Percentiles rank a stretch among this genome's conserved stretches.
These are phyloP conservation scores for Cladosporium sphaerospermum DNA, from an alignment of 2,329 filamentous ascomycete species.

Conservation along the genomic window DNA sequence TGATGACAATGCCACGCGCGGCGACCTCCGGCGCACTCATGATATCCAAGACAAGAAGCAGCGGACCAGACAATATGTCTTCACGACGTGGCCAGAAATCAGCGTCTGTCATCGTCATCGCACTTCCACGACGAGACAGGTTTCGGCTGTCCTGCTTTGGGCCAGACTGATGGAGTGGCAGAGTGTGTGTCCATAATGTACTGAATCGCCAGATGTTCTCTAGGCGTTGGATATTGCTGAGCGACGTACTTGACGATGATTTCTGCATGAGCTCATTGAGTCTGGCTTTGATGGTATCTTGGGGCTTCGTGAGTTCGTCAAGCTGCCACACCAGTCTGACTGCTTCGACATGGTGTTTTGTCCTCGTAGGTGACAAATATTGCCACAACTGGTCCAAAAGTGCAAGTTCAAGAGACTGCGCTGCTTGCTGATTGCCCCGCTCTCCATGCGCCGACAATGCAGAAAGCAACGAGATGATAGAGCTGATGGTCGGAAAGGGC, in stretches of 20 bases:
- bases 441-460: neutral
- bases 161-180: constrained; percentile 27
- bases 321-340: constrained; percentile 81
- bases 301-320: constrained; percentile 42
- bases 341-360: constrained; percentile 92
- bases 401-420: neutral
- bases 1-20: constrained; percentile 67
- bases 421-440: neutral
- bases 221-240: neutral
- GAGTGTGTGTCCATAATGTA: constrained; percentile 74
- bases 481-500: neutral
- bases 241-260: neutral
- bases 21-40: constrained; percentile 67
- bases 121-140: constrained; percentile 8
- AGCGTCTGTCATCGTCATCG: constrained; percentile 39
- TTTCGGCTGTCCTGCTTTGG: constrained; percentile 15
- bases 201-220: constrained; percentile 38
- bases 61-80: constrained; percentile 69
- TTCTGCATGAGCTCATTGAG: constrained; percentile 10
- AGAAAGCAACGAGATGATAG: neutral
- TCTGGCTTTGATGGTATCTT: constrained; percentile 16
- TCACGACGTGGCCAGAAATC: constrained; percentile 37
- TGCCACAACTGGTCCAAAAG: constrained; percentile 16
- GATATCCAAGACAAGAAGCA: constrained; percentile 76
- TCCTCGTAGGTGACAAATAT: constrained; percentile 72